These are phyloP conservation scores for Gautieria morchelliformis DNA, from an alignment of 768 basidiomycete species.

Conservation along the genomic window DNA sequence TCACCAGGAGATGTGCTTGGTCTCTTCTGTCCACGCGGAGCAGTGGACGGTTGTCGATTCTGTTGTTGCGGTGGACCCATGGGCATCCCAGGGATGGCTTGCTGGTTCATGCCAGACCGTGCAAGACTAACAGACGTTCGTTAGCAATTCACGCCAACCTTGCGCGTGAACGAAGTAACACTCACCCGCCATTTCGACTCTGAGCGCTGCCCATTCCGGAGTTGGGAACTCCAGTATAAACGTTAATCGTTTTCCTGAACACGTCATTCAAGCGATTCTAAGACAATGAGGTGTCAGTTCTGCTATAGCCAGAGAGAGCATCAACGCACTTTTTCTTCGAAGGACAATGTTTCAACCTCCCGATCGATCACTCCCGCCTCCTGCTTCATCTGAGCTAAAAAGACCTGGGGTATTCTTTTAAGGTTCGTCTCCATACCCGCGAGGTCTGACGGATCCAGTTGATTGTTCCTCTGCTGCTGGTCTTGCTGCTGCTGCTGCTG, in stretches of 20 bases:
- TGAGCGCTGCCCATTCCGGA: neutral
- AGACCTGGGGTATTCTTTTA: constrained; percentile 24
- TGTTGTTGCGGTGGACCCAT: constrained; percentile 11
- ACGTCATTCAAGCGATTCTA: constrained; percentile 1
- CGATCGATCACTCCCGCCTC: constrained; percentile 39
- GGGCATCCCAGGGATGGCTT: constrained; percentile 16
- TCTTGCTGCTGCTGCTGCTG: constrained; percentile 12
- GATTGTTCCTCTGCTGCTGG: neutral
- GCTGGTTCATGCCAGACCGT: constrained; percentile 13
- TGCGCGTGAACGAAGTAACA: neutral
- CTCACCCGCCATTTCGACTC: neutral
- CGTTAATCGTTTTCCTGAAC: constrained; percentile 4
- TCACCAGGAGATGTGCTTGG: constrained; percentile 56
- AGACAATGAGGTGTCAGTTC: neutral
- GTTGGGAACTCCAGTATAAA: neutral
- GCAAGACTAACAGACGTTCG: neutral
- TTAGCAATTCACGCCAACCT: no score
- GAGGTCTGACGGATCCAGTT: neutral
- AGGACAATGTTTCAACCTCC: constrained; percentile 32
- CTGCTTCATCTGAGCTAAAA: constrained; percentile 27
- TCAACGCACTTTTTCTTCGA: constrained; percentile 50
- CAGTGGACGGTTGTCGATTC: constrained; percentile 20
- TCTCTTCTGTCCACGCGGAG: constrained; percentile 32
- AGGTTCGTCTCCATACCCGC: constrained; percentile 33
- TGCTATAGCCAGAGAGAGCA: neutral